phyloP scores from a whole-genome alignment of 1,284 basidiomycete species.

The Xerocomus minutiporus region DNA sequence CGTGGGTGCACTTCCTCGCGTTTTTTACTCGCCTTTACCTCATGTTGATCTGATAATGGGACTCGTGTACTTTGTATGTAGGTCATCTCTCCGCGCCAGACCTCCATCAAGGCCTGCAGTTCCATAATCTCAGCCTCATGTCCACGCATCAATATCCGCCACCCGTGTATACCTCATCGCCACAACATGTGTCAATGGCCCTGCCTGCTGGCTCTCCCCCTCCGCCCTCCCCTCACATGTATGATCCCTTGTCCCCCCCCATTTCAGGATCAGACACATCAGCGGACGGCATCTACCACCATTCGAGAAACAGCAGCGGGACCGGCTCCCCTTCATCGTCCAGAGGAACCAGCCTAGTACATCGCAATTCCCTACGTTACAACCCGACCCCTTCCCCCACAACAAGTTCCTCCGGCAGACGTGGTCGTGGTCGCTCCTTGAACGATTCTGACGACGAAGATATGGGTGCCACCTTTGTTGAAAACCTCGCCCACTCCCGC shows the following conservation, averaged over 20 bases:
- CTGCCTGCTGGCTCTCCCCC: slow-evolving; percentile 55
- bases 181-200: slow-evolving; percentile 49
- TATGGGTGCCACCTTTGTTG: slow-evolving; percentile 60
- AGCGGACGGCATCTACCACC: slow-evolving; percentile 67
- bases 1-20: slow-evolving; percentile 51
- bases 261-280: slow-evolving; percentile 82
- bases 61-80: slow-evolving; percentile 45
- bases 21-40: slow-evolving; percentile 39
- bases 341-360: slow-evolving; percentile 66
- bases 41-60: slow-evolving; percentile 53
- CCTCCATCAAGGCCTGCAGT: slow-evolving; percentile 45
- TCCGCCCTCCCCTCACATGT: slow-evolving; percentile 71
- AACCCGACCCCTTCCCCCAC: slow-evolving; percentile 72
- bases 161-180: slow-evolving; percentile 48
- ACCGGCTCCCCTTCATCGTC: slow-evolving; percentile 72
- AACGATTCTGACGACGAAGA: slow-evolving; percentile 74
- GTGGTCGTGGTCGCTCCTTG: slow-evolving; percentile 59
- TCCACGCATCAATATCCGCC: slow-evolving; percentile 41
- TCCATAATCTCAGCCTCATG: slow-evolving; percentile 52
- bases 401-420: slow-evolving; percentile 63
- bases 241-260: slow-evolving; percentile 75
- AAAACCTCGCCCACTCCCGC: slow-evolving; percentile 67
- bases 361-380: slow-evolving; percentile 62
- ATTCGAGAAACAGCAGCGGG: slow-evolving; percentile 69
- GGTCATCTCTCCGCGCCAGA: slow-evolving; percentile 55